Conservation (phyloP, 257 asterid species). For the Fraxinus cuspidata region DNA sequence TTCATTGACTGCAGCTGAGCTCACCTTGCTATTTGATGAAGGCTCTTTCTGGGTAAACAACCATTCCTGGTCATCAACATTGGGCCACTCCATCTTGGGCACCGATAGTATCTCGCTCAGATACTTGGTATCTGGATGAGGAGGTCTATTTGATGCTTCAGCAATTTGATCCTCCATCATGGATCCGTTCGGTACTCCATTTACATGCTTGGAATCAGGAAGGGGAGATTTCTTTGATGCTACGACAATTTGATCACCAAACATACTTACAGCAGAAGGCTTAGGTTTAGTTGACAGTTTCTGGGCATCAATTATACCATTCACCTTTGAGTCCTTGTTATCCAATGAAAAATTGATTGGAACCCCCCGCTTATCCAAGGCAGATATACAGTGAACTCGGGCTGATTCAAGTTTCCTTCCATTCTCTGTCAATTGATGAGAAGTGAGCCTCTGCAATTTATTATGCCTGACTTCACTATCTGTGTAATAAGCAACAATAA, state of each 20-base stretch:
- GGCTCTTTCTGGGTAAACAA: constrained; percentile 42
- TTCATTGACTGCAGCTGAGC: constrained; percentile 23
- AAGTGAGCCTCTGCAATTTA: constrained; percentile 48
- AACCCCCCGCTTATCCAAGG: constrained; percentile 35
- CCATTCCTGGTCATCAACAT: constrained; percentile 63
- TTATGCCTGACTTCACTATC: constrained; percentile 63
- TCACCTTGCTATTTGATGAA: constrained; percentile 27
- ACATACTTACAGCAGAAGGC: constrained; percentile 29
- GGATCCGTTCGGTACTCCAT: constrained; percentile 23
- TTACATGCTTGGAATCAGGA: constrained; percentile 19
- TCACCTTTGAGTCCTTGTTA: constrained; percentile 31
- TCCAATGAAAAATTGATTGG: constrained; percentile 33
- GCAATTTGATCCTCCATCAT: constrained; percentile 37
- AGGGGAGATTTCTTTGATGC: constrained; percentile 31
- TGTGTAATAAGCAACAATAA: constrained; percentile 45
- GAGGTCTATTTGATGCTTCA: constrained; percentile 51
- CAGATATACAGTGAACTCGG: constrained; percentile 34
- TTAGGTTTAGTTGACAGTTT: constrained; percentile 37
- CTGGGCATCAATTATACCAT: constrained; percentile 51
- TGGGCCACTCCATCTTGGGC: constrained; percentile 55
- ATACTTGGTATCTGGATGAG: constrained; percentile 73
- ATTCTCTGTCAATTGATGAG: constrained; percentile 47
- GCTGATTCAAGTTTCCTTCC: constrained; percentile 51
- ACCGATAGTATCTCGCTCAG: constrained; percentile 50
- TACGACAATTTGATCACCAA: constrained; percentile 33